Base-by-base conservation (phyloP, 495 filamentous ascomycete species). In the Aspergillus carlsbadensis region DNA sequence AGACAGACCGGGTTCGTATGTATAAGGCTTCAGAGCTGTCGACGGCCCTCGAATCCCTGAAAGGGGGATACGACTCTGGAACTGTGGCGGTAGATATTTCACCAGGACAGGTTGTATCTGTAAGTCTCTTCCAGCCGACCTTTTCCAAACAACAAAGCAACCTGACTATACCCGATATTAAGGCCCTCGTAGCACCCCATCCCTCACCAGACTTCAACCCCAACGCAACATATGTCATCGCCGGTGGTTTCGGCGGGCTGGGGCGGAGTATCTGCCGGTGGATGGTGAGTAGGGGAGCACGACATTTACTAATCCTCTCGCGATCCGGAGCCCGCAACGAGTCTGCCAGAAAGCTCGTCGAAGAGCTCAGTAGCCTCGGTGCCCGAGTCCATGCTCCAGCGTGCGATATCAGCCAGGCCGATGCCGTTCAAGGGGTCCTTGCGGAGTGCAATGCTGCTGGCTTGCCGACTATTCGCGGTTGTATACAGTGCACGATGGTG, bases 211-310 rank as follows among this genome's bases (percentile, higher is more conserved):
- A n/a, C 34, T 59, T 59, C 15, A 18, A 24, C 7, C 11, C 20
- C 1, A 40, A 59, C 36, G 55, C 57, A 14, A 44, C 63, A 10
- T 72, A 61, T 44, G 36, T 72, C 10, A 62, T 70, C 42, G 65
- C 71, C 3, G 77, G 77, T 20, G 75, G 77, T 1, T 62, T 78
- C 13, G 76, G 75, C 20, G 74, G 72, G 1, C 26, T 76, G 3
- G 76, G 77, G 7, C 67, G 72, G 5, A 70, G 62, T 33, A 35
- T 76, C 14, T 60, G 71, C 7, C 56, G 56, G 6, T 78, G 74
- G 74, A 73, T 80, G 68, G 66, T 62, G 6, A 48, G 53, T 13
- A 58, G 58, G 0, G 72, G 73, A 11, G 76, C 72, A 6, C 45
- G 58, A 20, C 48, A 69, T 17, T 31, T 76, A 13, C 59, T 69